A percentile compares a stretch with the other conserved stretches of the same genome.
Evolutionary conservation across 441 rosid species (phyloP).

Genomic region (Hura crepitans): DNA sequence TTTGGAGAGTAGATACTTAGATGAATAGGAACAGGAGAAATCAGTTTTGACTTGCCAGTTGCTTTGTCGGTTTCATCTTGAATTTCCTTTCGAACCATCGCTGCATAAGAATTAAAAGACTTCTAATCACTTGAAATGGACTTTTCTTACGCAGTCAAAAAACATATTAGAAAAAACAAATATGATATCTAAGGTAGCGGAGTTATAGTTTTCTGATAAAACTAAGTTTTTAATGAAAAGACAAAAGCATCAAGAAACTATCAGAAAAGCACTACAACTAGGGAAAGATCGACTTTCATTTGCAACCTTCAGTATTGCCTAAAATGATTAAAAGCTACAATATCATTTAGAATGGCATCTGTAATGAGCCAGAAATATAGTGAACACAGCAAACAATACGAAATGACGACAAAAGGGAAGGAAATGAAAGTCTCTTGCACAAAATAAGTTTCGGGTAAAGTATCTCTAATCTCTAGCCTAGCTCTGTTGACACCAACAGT

Average conservation of each 20-base stretch:
- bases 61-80: conserved; percentile 78
- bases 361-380: neutral
- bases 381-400: neutral
- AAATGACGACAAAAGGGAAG: neutral
- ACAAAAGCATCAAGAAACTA: neutral
- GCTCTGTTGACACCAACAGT: neutral
- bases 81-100: conserved; percentile 69
- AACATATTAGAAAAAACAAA: too few relatives aligned
- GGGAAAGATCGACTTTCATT: neutral
- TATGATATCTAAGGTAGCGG: neutral
- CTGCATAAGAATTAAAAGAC: conserved; percentile 36
- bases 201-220: neutral
- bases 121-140: conserved; percentile 4
- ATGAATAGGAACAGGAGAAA: conserved; percentile 77
- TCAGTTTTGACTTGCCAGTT: conserved; percentile 71
- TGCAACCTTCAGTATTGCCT: neutral
- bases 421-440: neutral
- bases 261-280: neutral
- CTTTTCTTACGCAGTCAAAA: neutral
- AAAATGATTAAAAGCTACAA: neutral
- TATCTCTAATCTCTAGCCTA: neutral
- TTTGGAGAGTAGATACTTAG: conserved; percentile 75
- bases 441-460: neutral
- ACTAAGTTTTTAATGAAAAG: neutral
- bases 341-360: neutral